Evolutionary conservation across 768 basidiomycete genomes (phyloP), one percentile per base, ranked within the genome.

Genomic region (Serendipita sp.): DNA sequence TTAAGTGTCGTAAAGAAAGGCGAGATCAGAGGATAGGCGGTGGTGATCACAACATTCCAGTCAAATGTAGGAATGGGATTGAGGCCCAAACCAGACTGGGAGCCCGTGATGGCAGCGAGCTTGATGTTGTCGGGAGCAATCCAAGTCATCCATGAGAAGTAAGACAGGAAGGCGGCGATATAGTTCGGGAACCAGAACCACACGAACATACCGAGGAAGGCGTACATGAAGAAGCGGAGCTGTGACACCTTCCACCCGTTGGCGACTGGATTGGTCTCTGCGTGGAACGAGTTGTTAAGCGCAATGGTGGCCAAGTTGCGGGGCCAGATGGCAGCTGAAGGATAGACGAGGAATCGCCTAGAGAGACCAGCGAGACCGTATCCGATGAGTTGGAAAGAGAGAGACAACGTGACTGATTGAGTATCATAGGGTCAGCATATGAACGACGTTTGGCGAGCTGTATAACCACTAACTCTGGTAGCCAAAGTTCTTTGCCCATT

Each of bases 61-160:
- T 77, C 76, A 52, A 77, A 75, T 0, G 76, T 75, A 1, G 74
- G 70, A 5, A 72, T 63, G 1, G 73, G 71, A 66, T 73, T 74
- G 58, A 75, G 53, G 23, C 76, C 76, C 2, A 77, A 64, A 29
- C 76, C 76, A 27, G 69, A 70, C 62, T 66, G 62, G 23, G 64
- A 67, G 1, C 72, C 73, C 29, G 68, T 72, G 69, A 71, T 72
- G 36, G 67, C 67, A 63, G 66, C 69, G 23, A 77, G 66, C 58
- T 67, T 71, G 55, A 75, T 63, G 64, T 76, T 76, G 58, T 73
- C 63, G 3, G 75, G 74, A 16, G 72, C 70, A 66, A 78, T 77
- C 77, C 77, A 78, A 52, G 65, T 68, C 52, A 73, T 72, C 73
- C 73, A 74, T 64, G 69, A 69, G 66, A 73, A 73, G 44, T 63